phyloP scores from a whole-genome alignment of 2,329 filamentous ascomycete genomes.

The Xylariaceae sp. region DNA sequence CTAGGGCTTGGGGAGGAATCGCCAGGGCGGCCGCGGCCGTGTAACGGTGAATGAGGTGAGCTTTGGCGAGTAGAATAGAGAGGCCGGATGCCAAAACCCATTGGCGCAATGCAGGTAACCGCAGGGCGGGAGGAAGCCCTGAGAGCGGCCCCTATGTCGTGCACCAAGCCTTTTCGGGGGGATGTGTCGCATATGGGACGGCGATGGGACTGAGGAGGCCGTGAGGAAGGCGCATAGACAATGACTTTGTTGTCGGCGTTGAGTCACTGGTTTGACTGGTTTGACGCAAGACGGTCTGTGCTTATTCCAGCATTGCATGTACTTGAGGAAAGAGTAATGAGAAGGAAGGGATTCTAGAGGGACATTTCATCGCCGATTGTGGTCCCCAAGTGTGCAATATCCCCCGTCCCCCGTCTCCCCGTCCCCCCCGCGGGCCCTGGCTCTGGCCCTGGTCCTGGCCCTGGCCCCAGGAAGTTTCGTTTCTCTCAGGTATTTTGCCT shows the following conservation, averaged over 20 bases:
- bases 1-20: slow-evolving; percentile 23
- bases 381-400: not conserved
- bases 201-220: not conserved
- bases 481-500: not conserved
- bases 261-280: slow-evolving; percentile 11
- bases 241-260: slow-evolving; percentile 19
- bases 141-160: slow-evolving; percentile 26
- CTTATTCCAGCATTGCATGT: not conserved
- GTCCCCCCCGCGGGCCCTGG: too few species aligned
- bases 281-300: slow-evolving; percentile 5
- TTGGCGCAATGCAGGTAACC: slow-evolving; percentile 28
- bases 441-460: too few species aligned
- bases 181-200: slow-evolving; percentile 13
- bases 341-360: not conserved
- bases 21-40: slow-evolving; percentile 21
- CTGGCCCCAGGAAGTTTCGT: too few species aligned
- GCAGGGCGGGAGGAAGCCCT: slow-evolving; percentile 25
- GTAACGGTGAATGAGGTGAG: slow-evolving; percentile 28
- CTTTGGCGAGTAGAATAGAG: slow-evolving; percentile 30
- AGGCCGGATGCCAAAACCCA: slow-evolving; percentile 17
- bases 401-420: not conserved
- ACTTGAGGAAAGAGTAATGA: not conserved
- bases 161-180: slow-evolving; percentile 24
- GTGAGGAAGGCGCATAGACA: slow-evolving; percentile 13
- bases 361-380: not conserved